phyloP scores from a whole-genome alignment of 768 basidiomycete genomes.

The Suillus subalutaceus region DNA sequence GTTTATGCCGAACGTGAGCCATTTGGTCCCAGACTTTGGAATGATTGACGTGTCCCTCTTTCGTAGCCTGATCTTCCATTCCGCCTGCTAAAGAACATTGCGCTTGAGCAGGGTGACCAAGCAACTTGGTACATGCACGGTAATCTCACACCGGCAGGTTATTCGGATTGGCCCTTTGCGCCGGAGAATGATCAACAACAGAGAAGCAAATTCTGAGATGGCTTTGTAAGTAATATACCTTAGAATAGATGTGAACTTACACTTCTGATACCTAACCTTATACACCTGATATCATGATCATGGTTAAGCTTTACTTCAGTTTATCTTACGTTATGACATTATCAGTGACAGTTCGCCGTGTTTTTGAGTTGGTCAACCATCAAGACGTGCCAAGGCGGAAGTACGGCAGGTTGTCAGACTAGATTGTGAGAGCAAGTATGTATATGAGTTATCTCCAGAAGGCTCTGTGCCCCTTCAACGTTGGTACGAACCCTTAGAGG shows the following conservation, averaged over 20 bases:
- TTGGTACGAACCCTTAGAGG: background rate
- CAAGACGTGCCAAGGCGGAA: background rate
- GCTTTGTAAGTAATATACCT: background rate
- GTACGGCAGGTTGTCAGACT: background rate
- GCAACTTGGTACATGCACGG: slow-evolving; percentile 27
- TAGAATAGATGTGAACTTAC: too few species aligned
- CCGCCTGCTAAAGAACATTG: slow-evolving; percentile 26
- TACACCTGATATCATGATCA: too few species aligned
- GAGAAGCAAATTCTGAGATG: background rate
- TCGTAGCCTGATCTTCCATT: slow-evolving; percentile 35
- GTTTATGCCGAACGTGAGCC: slow-evolving; percentile 42
- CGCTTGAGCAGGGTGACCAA: slow-evolving; percentile 23
- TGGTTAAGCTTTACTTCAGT: too few species aligned
- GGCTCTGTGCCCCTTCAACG: background rate
- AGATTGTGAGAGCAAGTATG: too few species aligned
- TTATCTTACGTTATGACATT: too few species aligned
- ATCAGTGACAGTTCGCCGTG: too few species aligned
- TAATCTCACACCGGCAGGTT: slow-evolving; percentile 26
- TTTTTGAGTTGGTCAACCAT: too few species aligned
- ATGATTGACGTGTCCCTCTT: background rate
- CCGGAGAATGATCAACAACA: background rate
- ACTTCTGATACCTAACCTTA: too few species aligned
- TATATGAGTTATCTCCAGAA: background rate
- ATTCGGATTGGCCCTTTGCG: slow-evolving; percentile 35
- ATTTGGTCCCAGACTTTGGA: background rate